Evolutionary conservation across 352 stramenopile genomes (phyloP), one percentile per base, ranked within the genome.

Genomic region (Globisporangium perplexum): DNA sequence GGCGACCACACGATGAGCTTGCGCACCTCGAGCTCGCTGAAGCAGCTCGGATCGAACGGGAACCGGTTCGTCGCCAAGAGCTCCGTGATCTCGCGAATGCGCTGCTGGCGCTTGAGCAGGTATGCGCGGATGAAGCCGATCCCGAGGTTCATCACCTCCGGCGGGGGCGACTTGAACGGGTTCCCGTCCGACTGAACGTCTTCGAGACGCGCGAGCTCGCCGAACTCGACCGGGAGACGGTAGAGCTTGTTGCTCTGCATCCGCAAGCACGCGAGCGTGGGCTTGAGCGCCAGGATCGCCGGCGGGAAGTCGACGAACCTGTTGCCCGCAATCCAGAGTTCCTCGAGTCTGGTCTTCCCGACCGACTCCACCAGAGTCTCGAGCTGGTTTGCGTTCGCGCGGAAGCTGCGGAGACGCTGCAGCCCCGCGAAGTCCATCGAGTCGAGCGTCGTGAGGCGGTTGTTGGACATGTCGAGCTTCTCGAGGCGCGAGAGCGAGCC

Each of bases 181-280:
- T 89, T 91, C 14, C 81, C 77, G 30, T 91, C 77, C 38, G 72
- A 82, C 33, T 86, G 68, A 7, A 88, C 62, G 24, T 70, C 50
- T 18, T 84, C 47, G 7, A 91, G 54, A 2, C 23, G 57, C 7
- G 44, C 15, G 26, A 91, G 53, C 18, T 71, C 65, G 0, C 76
- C 76, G 57, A 91, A 88, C 38, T 67, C 71, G 11, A 83, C 57
- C 0, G 81, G 81, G 1, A 91, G 45, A 0, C 69, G 69, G n/a
- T 69, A 68, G 22, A 91, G 62, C 41, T 83, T 78, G 67, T 91
- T 90, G 59, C 69, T 87, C 48, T 90, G 81, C 61, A 91, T 82
- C 22, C 78, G 57, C 10, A 90, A 50, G 1, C 64, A 54, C 43
- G 68, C 54, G 5, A 89, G 57, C 22, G 78, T 74, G 1, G 55